These are phyloP conservation scores for Cubamyces sp. DNA, from an alignment of 768 basidiomycete species.

Conservation along the genomic window DNA sequence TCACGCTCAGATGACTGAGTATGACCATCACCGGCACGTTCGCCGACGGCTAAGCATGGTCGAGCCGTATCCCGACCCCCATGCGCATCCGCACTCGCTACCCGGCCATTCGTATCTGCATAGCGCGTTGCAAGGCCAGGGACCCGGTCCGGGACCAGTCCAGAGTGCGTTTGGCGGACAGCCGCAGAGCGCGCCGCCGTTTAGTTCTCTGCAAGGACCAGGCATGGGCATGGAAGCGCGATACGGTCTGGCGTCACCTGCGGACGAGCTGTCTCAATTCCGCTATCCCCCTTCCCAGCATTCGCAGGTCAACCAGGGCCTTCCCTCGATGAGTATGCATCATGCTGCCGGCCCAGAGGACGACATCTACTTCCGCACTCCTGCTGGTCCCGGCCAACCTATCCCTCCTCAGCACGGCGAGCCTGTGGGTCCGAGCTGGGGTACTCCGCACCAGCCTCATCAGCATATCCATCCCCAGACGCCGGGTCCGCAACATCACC, in stretches of 20 bases:
- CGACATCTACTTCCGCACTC: slow-evolving; percentile 26
- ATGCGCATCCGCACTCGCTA: slow-evolving; percentile 20
- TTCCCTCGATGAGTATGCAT: slow-evolving; percentile 19
- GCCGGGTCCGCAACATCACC: slow-evolving; percentile 6
- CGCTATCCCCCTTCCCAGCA: slow-evolving; percentile 13
- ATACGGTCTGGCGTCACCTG: slow-evolving; percentile 21
- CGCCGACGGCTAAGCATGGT: slow-evolving; percentile 21
- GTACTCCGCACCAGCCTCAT: slow-evolving; percentile 4
- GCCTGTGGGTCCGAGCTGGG: slow-evolving; percentile 14
- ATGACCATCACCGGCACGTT: slow-evolving; percentile 21
- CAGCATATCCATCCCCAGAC: slow-evolving; percentile 8
- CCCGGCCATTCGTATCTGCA: slow-evolving; percentile 22
- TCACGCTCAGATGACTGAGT: slow-evolving; percentile 15
- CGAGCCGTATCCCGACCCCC: slow-evolving; percentile 26
- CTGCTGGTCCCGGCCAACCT: background rate
- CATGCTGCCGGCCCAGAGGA: slow-evolving; percentile 19
- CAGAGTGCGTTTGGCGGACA: slow-evolving; percentile 10
- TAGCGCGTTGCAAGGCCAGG: slow-evolving; percentile 15
- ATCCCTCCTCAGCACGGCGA: slow-evolving; percentile 9
- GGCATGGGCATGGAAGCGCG: slow-evolving; percentile 24
- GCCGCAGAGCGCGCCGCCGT: slow-evolving; percentile 18
- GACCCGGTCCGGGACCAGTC: background rate
- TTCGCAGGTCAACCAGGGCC: slow-evolving; percentile 1
- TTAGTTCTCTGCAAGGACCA: slow-evolving; percentile 12
- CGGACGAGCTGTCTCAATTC: slow-evolving; percentile 14